Base-by-base conservation (phyloP, 2,329 filamentous ascomycete species). In the Ophiocordyceps camponoti-floridani region DNA sequence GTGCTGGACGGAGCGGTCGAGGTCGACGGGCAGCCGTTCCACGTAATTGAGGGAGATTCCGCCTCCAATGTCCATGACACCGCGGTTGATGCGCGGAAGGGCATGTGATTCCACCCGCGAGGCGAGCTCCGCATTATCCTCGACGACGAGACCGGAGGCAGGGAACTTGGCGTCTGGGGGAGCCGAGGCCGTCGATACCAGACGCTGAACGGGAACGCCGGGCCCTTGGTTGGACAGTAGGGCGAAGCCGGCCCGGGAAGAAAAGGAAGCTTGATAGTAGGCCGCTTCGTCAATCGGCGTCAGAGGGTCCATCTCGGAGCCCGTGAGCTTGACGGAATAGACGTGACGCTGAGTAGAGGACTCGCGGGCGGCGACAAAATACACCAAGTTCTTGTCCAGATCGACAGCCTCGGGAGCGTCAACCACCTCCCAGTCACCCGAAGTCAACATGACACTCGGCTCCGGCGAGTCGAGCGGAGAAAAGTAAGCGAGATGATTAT, bases 401-500 rank as follows among this genome's bases (percentile, higher is more conserved):
- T 96, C 89, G 23, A 98, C 74, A 0, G 84, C 82, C 2, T 85
- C 84, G 0, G 89, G 86, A 0, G 83, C 86, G 44, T 82, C 70
- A 4, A 86, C 84, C 1, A 98, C 89, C 60, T 98, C 93, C 88
- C 89, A 98, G 30, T 81, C 61, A 5, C 91, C 91, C 35, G 82
- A 79, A 0, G 91, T 98, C 38, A 98, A 75, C 69, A 94, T 77
- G 42, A 84, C 65, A 6, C 91, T 88, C n/a, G 83, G 68, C 0
- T 82, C 68, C 18, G 18, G 9, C 52, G 79, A 88, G 53, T 96
- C 84, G 44, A 96, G 63, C 2, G 91, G 89, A 0, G 82, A 80
- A 58, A 95, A 98, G 63, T 96, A 96, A 0, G 83, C 91, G 43
- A 98, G 67, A 54, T 98, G 91, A 53, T 96, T 85, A 53, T 84